phyloP scores from a whole-genome alignment of 495 filamentous ascomycete genomes.

The Hypomontagnella submonticulosa region DNA sequence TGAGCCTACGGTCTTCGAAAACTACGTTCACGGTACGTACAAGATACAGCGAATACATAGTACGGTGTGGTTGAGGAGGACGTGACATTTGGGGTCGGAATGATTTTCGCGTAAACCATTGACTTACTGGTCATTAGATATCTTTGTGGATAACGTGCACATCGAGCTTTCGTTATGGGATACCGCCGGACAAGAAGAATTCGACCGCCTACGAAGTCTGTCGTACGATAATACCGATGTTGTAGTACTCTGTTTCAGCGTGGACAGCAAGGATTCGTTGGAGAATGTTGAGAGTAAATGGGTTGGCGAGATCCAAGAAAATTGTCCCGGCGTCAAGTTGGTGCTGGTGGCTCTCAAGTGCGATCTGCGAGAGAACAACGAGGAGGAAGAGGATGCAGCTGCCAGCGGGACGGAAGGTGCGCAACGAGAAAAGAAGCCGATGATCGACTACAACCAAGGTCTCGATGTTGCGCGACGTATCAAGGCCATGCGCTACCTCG shows the following conservation, averaged over 20 bases:
- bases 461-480: conserved; percentile 93
- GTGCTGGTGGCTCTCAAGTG: conserved; percentile 98
- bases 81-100: too few relatives aligned
- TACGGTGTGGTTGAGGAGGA: too few relatives aligned
- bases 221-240: conserved; percentile 96
- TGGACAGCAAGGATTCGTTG: conserved; percentile 94
- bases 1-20: conserved; percentile 98
- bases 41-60: background rate
- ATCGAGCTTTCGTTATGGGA: conserved; percentile 98
- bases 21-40: conserved; percentile 92
- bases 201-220: conserved; percentile 92
- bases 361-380: conserved; percentile 80
- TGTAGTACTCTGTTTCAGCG: conserved; percentile 98
- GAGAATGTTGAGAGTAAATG: conserved; percentile 99
- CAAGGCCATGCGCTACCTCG: conserved; percentile 89
- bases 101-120: conserved; percentile 1
- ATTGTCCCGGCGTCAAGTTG: conserved; percentile 92
- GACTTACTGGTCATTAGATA: conserved; percentile 67
- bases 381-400: conserved; percentile 64
- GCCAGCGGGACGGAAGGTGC: conserved; percentile 48
- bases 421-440: conserved; percentile 70
- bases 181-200: conserved; percentile 98
- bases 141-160: conserved; percentile 95
- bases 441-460: conserved; percentile 93
- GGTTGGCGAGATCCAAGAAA: conserved; percentile 97